phyloP scores from a whole-genome alignment of 208 protist species.

The Leishmania guyanensis region DNA sequence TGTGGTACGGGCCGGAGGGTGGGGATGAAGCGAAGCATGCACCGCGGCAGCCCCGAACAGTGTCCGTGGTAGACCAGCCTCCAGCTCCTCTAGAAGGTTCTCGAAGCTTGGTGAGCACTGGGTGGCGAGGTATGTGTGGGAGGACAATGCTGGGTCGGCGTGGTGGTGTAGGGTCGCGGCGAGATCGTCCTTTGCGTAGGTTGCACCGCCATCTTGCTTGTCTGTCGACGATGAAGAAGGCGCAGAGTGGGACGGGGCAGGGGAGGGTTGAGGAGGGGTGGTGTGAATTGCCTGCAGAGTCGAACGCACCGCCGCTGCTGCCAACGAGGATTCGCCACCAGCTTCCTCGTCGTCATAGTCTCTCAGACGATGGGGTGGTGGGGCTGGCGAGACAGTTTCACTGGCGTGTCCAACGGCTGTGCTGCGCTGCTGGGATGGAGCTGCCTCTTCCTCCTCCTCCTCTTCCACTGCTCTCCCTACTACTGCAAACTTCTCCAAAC shows the following conservation, averaged over 20 bases:
- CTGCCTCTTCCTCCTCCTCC: constrained; percentile 22
- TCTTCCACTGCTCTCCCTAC: constrained; percentile 2
- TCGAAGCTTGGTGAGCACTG: constrained; percentile 29
- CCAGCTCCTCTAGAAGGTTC: constrained; percentile 24
- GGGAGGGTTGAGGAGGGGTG: constrained; percentile 8
- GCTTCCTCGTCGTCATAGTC: constrained; percentile 34
- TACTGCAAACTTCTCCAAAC: background rate
- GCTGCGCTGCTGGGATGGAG: constrained; percentile 20
- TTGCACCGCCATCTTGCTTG: background rate
- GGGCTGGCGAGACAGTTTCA: background rate
- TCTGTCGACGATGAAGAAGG: background rate
- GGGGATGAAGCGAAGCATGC: background rate
- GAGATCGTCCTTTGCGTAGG: background rate
- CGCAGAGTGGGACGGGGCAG: background rate
- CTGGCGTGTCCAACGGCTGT: background rate
- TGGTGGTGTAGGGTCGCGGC: background rate
- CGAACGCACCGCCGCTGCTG: constrained; percentile 12
- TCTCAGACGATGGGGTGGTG: background rate
- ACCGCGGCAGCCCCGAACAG: background rate
- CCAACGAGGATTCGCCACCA: constrained; percentile 23
- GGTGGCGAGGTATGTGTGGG: constrained; percentile 15
- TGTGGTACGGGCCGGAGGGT: background rate
- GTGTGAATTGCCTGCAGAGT: constrained; percentile 16
- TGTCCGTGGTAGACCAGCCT: constrained; percentile 13
- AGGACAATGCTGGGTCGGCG: background rate